These are phyloP conservation scores for Vitis hybrid DNA, from an alignment of 177 flowering plant genomes.

Conservation along the genomic window DNA sequence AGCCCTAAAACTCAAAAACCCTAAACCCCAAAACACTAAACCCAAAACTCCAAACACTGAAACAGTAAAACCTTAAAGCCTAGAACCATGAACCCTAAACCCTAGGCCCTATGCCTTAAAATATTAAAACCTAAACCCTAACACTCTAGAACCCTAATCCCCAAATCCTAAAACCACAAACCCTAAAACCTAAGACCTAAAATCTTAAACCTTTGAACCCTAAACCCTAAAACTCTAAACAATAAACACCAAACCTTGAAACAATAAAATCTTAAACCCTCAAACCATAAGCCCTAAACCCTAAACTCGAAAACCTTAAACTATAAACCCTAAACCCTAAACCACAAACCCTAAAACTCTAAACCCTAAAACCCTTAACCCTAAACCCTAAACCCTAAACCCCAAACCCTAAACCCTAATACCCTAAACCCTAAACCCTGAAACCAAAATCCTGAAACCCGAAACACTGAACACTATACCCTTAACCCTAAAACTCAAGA, in stretches of 20 bases:
- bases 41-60: background rate
- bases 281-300: too few species aligned
- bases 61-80: background rate
- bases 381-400: slow-evolving; percentile 1
- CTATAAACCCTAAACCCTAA: too few species aligned
- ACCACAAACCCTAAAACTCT: too few species aligned
- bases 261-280: background rate
- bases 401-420: slow-evolving; percentile 1
- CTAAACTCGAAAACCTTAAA: too few species aligned
- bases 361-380: background rate
- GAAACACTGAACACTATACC: background rate
- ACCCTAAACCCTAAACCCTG: background rate
- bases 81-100: background rate
- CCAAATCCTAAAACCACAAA: too few species aligned
- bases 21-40: background rate
- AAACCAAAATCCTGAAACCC: slow-evolving; percentile 1
- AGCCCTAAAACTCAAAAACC: slow-evolving; percentile 7
- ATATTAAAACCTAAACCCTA: too few species aligned
- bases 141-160: too few species aligned
- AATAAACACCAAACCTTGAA: background rate
- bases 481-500: background rate
- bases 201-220: background rate
- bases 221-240: background rate
- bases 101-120: background rate
- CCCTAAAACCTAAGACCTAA: background rate